phyloP scores from a whole-genome alignment of 2,329 filamentous ascomycete genomes.

The Myriosclerotinia scirpicola region DNA sequence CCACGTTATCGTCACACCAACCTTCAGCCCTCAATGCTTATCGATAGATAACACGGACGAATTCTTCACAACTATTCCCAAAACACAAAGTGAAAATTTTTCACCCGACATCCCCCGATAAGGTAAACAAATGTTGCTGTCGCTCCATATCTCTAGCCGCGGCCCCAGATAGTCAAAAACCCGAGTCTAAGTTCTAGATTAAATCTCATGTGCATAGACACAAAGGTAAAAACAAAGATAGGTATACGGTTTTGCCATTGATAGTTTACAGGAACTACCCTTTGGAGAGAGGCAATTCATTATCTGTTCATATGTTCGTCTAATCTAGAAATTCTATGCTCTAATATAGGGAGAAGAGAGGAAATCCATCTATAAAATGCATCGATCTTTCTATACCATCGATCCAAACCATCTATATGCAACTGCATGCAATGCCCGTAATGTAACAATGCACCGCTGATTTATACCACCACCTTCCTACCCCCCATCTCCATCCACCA shows the following conservation, averaged over 20 bases:
- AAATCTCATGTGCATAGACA: not conserved
- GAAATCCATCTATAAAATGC: constrained; percentile 7
- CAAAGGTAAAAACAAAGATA: not conserved
- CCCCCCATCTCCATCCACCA: constrained; percentile 18
- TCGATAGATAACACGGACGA: too few relatives aligned
- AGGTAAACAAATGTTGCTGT: not conserved
- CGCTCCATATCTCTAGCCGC: not conserved
- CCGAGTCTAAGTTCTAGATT: not conserved
- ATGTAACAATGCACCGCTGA: constrained; percentile 14
- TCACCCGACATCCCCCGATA: constrained; percentile 14
- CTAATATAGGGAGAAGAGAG: constrained; percentile 13
- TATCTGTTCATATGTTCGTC: constrained; percentile 19
- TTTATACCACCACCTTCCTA: constrained; percentile 18
- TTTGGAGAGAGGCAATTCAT: constrained; percentile 9
- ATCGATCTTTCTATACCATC: constrained; percentile 5
- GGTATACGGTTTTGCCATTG: constrained; percentile 15
- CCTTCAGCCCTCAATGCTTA: too few relatives aligned
- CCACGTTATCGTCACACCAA: too few relatives aligned
- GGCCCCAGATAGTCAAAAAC: constrained; percentile 6
- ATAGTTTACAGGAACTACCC: constrained; percentile 19
- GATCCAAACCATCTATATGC: constrained; percentile 20
- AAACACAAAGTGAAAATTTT: constrained; percentile 12
- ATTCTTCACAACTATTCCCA: too few relatives aligned
- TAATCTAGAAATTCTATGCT: constrained; percentile 21
- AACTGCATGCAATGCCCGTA: constrained; percentile 40